Evolutionary conservation across 2,329 filamentous ascomycete genomes (phyloP), one percentile per base, ranked within the genome.

Genomic region (Pseudogymnoascus sp.): DNA sequence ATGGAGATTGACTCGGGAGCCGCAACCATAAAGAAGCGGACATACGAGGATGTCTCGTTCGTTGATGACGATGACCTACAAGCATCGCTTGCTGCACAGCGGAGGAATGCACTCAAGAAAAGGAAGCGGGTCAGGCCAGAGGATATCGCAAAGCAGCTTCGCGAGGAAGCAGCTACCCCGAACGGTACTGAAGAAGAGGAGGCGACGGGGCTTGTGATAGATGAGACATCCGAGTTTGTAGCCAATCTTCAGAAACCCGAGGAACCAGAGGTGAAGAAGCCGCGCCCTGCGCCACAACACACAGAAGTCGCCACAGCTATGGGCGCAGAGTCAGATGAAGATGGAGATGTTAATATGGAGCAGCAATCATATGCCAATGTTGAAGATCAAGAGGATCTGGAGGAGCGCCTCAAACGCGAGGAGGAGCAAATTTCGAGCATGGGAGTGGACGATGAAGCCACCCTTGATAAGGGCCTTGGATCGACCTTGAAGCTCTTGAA

Each of bases 201-300:
- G 25, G 66, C 62, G 4, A 71, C 75, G 39, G 93, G 91, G 1
- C 78, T 99, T 1, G 83, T 97, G n/a, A 92, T 99, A 62, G 93
- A 97, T 63, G 94, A 97, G 71, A 96, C 93, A 0, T 91, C 91
- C 0, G 92, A 96, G 68, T 99, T 99, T 68, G 89, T 99, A 30
- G 88, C 91, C 25, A 91, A 91, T 60, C 75, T 99, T 61, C 88
- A 87, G 70, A 88, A 87, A 62, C 84, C 87, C 12, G 81, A 76
- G 2, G 74, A 80, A 9, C 76, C 81, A 70, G 76, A 88, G 73
- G 69, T 80, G 74, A 74, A 70, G 62, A 57, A 64, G 58, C 70
- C 69, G 64, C 71, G 67, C 60, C 70, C 72, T 62, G 70, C 67
- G 20, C 72, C 72, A 6, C 72, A 71, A 30, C 71, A 71, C 14